These are phyloP conservation scores for Podospora comata DNA, from an alignment of 495 filamentous ascomycete genomes.

Conservation along the genomic window DNA sequence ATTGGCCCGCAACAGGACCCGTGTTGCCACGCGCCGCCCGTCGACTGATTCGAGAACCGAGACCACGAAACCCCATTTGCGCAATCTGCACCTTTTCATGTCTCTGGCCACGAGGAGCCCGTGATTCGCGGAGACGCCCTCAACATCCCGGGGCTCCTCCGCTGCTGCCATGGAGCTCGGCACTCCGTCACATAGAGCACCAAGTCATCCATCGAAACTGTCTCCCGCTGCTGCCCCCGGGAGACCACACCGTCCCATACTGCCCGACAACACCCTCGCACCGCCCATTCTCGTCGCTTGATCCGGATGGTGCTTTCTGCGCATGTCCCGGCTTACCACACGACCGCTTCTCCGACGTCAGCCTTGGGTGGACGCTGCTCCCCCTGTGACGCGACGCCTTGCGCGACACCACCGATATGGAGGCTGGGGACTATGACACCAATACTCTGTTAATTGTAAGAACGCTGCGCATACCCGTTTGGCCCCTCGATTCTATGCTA, in stretches of 20 bases:
- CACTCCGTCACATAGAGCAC: conserved; percentile 24
- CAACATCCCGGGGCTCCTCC: conserved; percentile 9
- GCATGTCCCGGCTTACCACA: conserved; percentile 24
- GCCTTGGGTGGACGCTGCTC: conserved; percentile 28
- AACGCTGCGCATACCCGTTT: background rate
- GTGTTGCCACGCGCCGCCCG: conserved; percentile 10
- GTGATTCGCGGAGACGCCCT: conserved; percentile 21
- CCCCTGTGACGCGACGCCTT: conserved; percentile 18
- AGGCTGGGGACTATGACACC: conserved; percentile 53
- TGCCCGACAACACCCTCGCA: conserved; percentile 1
- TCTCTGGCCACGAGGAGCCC: conserved; percentile 7
- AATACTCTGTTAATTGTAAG: conserved; percentile 51
- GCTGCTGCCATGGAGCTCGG: conserved; percentile 34
- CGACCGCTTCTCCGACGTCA: conserved; percentile 15
- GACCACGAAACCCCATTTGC: background rate
- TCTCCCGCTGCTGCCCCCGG: conserved; percentile 6
- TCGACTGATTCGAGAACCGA: background rate
- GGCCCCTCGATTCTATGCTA: conserved; percentile 10
- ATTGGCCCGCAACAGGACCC: background rate
- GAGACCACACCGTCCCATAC: conserved; percentile 1
- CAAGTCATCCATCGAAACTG: conserved; percentile 19
- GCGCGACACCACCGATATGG: conserved; percentile 44
- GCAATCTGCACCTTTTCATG: conserved; percentile 18
- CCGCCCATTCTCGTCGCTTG: conserved; percentile 7
- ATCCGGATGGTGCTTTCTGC: conserved; percentile 10